These are phyloP conservation scores for Pseudoneurospora amorphoporcata DNA, from an alignment of 495 filamentous ascomycete species.

Conservation along the genomic window DNA sequence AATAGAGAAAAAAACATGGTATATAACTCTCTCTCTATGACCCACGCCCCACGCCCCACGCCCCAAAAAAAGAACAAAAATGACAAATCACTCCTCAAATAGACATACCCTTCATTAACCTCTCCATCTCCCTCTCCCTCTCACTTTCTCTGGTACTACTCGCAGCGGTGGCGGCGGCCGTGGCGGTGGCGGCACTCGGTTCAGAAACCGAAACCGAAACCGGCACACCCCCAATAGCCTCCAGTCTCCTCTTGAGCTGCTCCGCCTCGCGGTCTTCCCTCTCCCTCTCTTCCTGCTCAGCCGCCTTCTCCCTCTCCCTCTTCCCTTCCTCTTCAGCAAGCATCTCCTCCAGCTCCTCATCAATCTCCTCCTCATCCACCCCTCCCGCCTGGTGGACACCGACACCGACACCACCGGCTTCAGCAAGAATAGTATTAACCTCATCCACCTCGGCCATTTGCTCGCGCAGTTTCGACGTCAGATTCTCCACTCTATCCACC, in stretches of 20 bases:
- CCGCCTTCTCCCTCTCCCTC: conserved; percentile 17
- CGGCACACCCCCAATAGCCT: conserved; percentile 29
- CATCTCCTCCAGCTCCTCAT: conserved; percentile 76
- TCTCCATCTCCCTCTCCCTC: conserved; percentile 6
- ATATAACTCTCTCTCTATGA: neutral
- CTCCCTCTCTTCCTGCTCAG: conserved; percentile 7
- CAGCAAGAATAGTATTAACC: conserved; percentile 63
- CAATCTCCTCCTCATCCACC: conserved; percentile 79
- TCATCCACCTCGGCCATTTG: conserved; percentile 80
- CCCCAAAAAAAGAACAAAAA: neutral
- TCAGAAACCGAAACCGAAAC: no score
- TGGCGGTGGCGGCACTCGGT: no score
- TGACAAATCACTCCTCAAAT: neutral
- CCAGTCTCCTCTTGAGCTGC: conserved; percentile 26
- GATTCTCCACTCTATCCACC: conserved; percentile 60
- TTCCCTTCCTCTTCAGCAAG: conserved; percentile 54
- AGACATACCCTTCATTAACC: conserved; percentile 1
- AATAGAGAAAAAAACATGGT: neutral
- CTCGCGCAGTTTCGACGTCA: conserved; percentile 62
- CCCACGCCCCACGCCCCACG: no score
- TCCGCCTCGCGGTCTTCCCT: conserved; percentile 21
- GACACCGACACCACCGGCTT: conserved; percentile 35
- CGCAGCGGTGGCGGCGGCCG: no score
- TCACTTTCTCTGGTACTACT: conserved; percentile 7
- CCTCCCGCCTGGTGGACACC: conserved; percentile 23